phyloP scores from a whole-genome alignment of 306 rosid genomes.

The Mimosa pudica region DNA sequence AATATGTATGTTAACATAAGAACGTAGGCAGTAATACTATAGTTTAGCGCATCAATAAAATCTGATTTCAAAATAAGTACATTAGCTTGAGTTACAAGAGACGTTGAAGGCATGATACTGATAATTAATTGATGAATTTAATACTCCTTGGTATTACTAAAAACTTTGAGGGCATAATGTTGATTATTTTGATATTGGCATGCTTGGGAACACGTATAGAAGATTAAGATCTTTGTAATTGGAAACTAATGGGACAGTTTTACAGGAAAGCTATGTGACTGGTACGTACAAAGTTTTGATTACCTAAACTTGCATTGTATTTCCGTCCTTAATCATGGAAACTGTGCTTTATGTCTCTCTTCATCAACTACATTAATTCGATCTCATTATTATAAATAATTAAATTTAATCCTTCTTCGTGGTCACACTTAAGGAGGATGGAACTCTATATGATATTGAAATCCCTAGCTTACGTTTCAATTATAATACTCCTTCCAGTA shows the following conservation, averaged over 20 bases:
- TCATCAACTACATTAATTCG: not conserved
- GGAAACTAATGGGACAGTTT: constrained; percentile 31
- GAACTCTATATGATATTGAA: not conserved
- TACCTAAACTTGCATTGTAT: constrained; percentile 14
- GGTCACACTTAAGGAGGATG: not conserved
- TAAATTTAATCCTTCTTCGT: not conserved
- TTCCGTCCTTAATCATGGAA: constrained; percentile 43
- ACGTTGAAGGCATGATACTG: not conserved
- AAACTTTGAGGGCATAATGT: not conserved
- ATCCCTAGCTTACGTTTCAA: not conserved
- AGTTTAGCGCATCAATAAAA: too few species aligned
- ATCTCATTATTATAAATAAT: constrained; percentile 1
- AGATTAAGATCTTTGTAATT: not conserved
- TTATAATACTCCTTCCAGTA: not conserved
- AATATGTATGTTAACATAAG: too few species aligned
- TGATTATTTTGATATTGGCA: not conserved
- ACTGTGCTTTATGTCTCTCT: constrained; percentile 30
- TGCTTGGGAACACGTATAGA: not conserved
- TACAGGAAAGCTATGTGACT: constrained; percentile 16
- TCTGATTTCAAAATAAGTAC: too few species aligned
- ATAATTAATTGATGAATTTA: not conserved
- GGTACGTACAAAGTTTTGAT: constrained; percentile 10
- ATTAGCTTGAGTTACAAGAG: not conserved
- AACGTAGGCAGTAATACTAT: too few species aligned
- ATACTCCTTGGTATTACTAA: not conserved